Conservation (phyloP, 176 grass and related monocot genomes). For the Oropetium thomaeum region DNA sequence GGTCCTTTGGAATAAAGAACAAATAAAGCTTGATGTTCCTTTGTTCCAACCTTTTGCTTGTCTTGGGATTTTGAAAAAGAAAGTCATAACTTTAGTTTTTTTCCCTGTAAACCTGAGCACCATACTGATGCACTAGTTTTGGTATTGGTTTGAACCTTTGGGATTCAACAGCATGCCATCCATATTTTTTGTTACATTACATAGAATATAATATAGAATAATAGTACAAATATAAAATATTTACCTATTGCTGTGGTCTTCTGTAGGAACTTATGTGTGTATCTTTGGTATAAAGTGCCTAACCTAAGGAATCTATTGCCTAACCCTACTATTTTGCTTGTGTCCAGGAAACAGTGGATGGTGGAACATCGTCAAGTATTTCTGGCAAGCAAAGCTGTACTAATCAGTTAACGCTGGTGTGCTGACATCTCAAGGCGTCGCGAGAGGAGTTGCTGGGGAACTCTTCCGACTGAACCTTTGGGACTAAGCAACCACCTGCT, state of each 20-base stretch:
- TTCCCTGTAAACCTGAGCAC: not conserved
- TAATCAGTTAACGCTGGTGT: not conserved
- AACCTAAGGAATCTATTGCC: conserved; percentile 48
- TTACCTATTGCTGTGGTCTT: conserved; percentile 3
- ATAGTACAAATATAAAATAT: not conserved
- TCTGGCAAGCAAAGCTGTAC: conserved; percentile 24
- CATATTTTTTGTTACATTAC: not conserved
- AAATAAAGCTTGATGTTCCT: not conserved
- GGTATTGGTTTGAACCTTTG: not conserved
- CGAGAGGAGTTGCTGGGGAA: conserved; percentile 19
- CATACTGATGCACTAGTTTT: not conserved
- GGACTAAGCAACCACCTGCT: conserved; percentile 42
- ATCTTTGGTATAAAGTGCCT: conserved; percentile 33
- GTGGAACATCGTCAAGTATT: conserved; percentile 23
- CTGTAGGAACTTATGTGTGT: not conserved
- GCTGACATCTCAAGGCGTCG: not conserved
- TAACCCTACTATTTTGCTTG: conserved; percentile 36
- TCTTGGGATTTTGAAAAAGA: not conserved
- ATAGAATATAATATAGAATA: not conserved
- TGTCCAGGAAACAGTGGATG: conserved; percentile 13
- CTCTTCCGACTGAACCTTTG: conserved; percentile 30
- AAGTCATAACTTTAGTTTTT: not conserved
- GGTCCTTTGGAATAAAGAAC: not conserved
- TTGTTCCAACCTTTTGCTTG: not conserved
- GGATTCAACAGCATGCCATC: not conserved